These are phyloP conservation scores for Picea abies DNA, from an alignment of 83 land plant species.

Conservation along the genomic window DNA sequence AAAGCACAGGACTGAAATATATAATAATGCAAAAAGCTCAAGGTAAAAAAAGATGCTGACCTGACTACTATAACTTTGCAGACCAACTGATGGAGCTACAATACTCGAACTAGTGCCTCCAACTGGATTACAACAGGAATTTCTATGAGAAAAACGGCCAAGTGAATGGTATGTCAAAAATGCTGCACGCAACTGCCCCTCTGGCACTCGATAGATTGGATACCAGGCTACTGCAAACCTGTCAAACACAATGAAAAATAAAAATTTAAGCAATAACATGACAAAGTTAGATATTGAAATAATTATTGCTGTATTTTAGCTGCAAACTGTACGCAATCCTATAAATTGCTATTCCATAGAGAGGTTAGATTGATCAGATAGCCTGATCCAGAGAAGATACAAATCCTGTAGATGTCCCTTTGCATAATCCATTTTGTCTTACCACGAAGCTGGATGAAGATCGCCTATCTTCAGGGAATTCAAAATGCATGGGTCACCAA, in stretches of 20 bases:
- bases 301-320: neutral
- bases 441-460: conserved; percentile 48
- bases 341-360: neutral
- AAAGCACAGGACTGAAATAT: too few relatives aligned
- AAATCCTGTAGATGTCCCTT: neutral
- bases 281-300: neutral
- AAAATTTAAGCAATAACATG: neutral
- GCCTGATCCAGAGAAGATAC: too few relatives aligned
- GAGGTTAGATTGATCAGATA: too few relatives aligned
- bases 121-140: neutral
- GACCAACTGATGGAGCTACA: conserved; percentile 48
- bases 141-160: conserved; percentile 40
- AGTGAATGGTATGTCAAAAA: conserved; percentile 74
- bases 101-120: conserved; percentile 1
- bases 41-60: conserved; percentile 10
- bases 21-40: too few relatives aligned
- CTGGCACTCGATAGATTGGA: conserved; percentile 66
- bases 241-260: conserved; percentile 7
- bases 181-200: conserved; percentile 56
- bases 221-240: conserved; percentile 78
- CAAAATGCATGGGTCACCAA: conserved; percentile 30
- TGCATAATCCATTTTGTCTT: conserved; percentile 5
- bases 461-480: neutral
- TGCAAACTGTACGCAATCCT: neutral
- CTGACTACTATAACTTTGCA: conserved; percentile 53